Percentiles rank a stretch among this genome's conserved stretches.
phyloP scores from a whole-genome alignment of 1,284 basidiomycete genomes.

The Singerocomus rubriflavus region DNA sequence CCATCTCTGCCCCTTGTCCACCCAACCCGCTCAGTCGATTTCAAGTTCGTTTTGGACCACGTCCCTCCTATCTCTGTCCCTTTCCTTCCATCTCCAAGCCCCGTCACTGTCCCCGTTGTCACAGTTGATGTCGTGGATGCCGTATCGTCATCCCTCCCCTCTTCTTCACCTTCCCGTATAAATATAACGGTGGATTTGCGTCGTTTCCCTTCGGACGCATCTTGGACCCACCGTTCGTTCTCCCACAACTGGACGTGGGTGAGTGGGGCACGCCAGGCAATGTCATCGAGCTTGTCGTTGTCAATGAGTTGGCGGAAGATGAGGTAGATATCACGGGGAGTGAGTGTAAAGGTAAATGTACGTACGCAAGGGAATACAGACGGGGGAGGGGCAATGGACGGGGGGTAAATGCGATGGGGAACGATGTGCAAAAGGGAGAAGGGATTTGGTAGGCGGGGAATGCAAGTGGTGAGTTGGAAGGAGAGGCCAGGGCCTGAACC shows the following conservation, averaged over 20 bases:
- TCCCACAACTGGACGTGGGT: conserved; percentile 72
- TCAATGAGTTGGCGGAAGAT: conserved; percentile 49
- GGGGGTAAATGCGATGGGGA: neutral
- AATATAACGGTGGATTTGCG: conserved; percentile 11
- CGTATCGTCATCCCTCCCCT: conserved; percentile 4
- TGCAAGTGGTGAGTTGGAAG: conserved; percentile 10
- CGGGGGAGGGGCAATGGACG: neutral
- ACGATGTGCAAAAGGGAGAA: neutral
- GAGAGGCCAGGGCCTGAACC: conserved; percentile 22
- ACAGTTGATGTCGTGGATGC: conserved; percentile 25
- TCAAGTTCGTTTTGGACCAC: conserved; percentile 60
- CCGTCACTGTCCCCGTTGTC: neutral
- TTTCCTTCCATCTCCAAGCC: neutral
- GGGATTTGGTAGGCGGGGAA: conserved; percentile 8
- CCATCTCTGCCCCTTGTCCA: conserved; percentile 76
- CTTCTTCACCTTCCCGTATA: conserved; percentile 11
- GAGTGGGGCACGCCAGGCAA: conserved; percentile 59
- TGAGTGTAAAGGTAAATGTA: conserved; percentile 15
- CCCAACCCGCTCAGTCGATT: conserved; percentile 50
- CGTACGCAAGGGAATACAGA: neutral
- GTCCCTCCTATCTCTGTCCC: conserved; percentile 23
- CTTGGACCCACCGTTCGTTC: conserved; percentile 59
- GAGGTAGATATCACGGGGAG: conserved; percentile 23
- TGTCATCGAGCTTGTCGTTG: conserved; percentile 61
- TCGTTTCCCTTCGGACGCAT: conserved; percentile 8